These are phyloP conservation scores for Guillardia theta DNA, from an alignment of 78 protist genomes.

Conservation along the genomic window DNA sequence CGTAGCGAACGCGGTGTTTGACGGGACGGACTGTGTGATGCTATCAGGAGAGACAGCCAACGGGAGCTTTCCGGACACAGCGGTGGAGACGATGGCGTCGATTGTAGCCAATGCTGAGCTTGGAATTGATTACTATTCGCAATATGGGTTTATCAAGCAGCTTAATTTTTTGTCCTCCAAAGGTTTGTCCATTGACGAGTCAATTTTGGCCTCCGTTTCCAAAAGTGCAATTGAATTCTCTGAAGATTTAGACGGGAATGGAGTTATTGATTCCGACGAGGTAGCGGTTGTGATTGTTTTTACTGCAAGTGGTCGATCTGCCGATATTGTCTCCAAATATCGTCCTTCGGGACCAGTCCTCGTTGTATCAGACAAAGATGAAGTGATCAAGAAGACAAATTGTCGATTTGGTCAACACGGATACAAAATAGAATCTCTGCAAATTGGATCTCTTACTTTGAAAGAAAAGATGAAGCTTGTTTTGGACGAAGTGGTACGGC, in stretches of 20 bases:
- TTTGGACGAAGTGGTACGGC: not conserved
- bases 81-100: slow-evolving; percentile 56
- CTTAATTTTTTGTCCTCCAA: not conserved
- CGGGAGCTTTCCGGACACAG: slow-evolving; percentile 62
- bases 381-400: not conserved
- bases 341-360: slow-evolving; percentile 35
- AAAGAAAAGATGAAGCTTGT: not conserved
- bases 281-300: slow-evolving; percentile 39
- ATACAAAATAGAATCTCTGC: not conserved
- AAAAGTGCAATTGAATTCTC: not conserved
- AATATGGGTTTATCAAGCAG: not conserved
- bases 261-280: not conserved
- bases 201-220: not conserved
- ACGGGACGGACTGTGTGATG: slow-evolving; percentile 77
- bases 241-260: not conserved
- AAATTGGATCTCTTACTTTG: no score
- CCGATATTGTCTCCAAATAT: slow-evolving; percentile 44
- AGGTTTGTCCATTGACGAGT: not conserved
- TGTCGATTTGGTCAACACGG: not conserved
- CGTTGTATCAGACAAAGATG: not conserved
- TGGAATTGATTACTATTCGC: not conserved
- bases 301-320: slow-evolving; percentile 51
- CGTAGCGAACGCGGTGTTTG: slow-evolving; percentile 74
- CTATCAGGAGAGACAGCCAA: slow-evolving; percentile 75
- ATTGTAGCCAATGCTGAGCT: slow-evolving; percentile 40